Evolutionary conservation across 1,139 yeast genomes (phyloP).

Genomic region (Scheffersomyces titani): DNA sequence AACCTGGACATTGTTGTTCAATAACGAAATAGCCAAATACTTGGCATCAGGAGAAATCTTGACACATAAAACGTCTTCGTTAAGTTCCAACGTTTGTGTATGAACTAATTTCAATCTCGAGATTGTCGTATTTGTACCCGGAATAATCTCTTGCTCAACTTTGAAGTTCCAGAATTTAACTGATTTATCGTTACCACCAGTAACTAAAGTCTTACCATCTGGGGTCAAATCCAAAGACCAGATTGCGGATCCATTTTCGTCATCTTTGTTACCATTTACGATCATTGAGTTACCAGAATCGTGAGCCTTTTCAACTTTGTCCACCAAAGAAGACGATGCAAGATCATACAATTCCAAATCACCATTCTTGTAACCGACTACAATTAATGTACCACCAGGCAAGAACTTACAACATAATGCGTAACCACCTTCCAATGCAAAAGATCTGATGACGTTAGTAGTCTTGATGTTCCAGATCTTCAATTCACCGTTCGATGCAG

Average conservation of each 20-base stretch:
- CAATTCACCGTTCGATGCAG: constrained; percentile 87
- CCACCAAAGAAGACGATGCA: constrained; percentile 73
- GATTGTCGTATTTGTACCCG: constrained; percentile 62
- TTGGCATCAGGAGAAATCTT: constrained; percentile 81
- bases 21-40: constrained; percentile 76
- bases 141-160: constrained; percentile 64
- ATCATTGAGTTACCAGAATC: constrained; percentile 15
- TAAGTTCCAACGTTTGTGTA: constrained; percentile 77
- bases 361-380: constrained; percentile 91
- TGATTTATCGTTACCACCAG: constrained; percentile 92
- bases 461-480: constrained; percentile 87
- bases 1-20: constrained; percentile 93
- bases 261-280: constrained; percentile 14
- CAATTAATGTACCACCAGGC: constrained; percentile 88
- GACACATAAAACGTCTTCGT: constrained; percentile 82
- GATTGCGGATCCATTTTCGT: constrained; percentile 66
- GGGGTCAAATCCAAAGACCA: constrained; percentile 90
- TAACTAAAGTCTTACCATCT: constrained; percentile 81
- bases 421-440: constrained; percentile 74
- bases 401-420: constrained; percentile 79
- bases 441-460: constrained; percentile 75
- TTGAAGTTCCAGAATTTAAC: constrained; percentile 88
- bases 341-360: constrained; percentile 82
- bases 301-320: constrained; percentile 70
- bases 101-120: constrained; percentile 65